A percentile compares a stretch with the other conserved stretches of the same genome.
Evolutionary conservation across 495 filamentous ascomycete species (phyloP).

Genomic region (Neurospora cerealis): DNA sequence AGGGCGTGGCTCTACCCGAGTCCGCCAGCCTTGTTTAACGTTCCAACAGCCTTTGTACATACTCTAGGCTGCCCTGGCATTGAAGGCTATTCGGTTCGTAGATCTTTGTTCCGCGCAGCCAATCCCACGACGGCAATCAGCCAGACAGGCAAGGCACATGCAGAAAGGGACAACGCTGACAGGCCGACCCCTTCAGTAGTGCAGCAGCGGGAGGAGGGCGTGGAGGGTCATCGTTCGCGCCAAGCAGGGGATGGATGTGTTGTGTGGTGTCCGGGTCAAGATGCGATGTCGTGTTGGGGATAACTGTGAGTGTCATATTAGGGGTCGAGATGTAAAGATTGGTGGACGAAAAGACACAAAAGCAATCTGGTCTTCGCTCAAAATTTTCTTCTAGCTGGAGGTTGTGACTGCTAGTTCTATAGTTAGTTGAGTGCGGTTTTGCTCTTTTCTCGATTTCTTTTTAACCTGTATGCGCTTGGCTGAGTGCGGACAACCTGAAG

Average conservation of each 20-base stretch:
- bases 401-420: neutral
- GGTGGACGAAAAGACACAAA: neutral
- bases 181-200: slow-evolving; percentile 7
- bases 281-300: neutral
- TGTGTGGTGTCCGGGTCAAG: neutral
- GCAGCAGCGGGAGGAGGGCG: neutral
- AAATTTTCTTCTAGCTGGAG: neutral
- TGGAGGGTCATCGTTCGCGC: neutral
- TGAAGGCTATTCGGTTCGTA: neutral
- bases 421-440: neutral
- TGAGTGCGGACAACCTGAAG: neutral
- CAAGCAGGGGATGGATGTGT: neutral
- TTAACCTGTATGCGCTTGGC: neutral
- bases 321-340: neutral
- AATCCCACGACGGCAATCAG: slow-evolving; percentile 5
- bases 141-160: slow-evolving; percentile 24
- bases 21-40: neutral
- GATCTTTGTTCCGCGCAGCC: slow-evolving; percentile 3
- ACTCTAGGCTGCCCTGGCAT: neutral
- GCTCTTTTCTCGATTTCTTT: neutral
- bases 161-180: slow-evolving; percentile 16
- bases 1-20: neutral
- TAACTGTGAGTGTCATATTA: neutral
- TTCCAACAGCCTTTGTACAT: neutral
- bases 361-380: neutral